Base-by-base conservation (phyloP, 345 rosid genomes). In the Euphorbia lathyris region DNA sequence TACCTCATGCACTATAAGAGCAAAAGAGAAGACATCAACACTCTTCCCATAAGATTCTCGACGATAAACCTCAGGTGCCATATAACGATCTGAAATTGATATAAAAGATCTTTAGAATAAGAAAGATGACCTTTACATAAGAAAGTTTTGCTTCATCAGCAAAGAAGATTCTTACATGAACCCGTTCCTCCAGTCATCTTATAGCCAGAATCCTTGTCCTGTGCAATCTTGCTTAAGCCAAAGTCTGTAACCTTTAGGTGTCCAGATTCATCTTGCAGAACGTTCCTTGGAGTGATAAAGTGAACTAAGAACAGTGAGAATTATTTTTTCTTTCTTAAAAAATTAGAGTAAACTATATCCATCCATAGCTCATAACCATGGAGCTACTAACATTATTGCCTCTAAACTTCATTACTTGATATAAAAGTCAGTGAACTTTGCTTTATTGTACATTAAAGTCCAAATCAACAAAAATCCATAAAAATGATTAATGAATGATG, bases 21-120 rank as follows among this genome's bases (percentile, higher is more conserved):
- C 87, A 74, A 83, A 85, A 47, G 89, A 85, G 78, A 87, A 87
- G 45, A 87, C 86, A 78, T 87, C 89, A 42, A 85, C 80, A 53
- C 88, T 85, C 77, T 83, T 87, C 63, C 92, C 92, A 68, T 87
- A 85, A 43, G 92, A 83, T 76, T 85, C 89, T 58, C 89, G 84
- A 52, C 89, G 85, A 68, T 78, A 87, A 63, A 87, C 92, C 81
- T 87, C 89, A 0, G 92, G 92, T 19, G 87, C 87, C 92, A 87
- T 83, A 73, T 87, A 87, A 23, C 92, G 87, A 83, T 87, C 89
- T 87, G 79, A 65, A 9, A 45, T 76, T 57, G 36, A 23, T 19
- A 66, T 9, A 53, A 51, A 4, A 71, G 38, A 55, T 7, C 42
- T 25, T 38, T 17, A 63, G 10, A 51, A 36, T 36, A 5, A 61